A percentile compares a stretch with the other conserved stretches of the same genome.
Evolutionary conservation across 371 early-diverging fungal genomes (phyloP).

Genomic region (Zopfochytrium polystomum): DNA sequence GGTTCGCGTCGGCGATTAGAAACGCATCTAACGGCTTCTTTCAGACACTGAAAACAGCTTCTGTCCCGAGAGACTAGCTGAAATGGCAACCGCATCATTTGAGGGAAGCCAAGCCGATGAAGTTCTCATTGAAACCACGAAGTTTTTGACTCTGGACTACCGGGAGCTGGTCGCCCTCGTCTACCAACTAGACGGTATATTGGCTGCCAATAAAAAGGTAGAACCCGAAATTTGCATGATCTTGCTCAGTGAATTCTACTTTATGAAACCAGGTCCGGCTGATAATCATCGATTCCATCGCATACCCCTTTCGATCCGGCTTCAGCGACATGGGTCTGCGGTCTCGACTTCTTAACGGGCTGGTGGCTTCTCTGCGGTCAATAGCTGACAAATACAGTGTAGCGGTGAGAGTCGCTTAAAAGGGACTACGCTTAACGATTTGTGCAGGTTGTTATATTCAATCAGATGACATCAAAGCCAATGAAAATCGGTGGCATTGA

Average conservation of each 20-base stretch:
- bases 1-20: slow-evolving; percentile 34
- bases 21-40: not conserved
- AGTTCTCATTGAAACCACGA: slow-evolving; percentile 49
- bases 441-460: slow-evolving; percentile 40
- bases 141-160: slow-evolving; percentile 52
- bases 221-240: slow-evolving; percentile 3
- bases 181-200: slow-evolving; percentile 49
- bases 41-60: slow-evolving; percentile 68
- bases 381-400: slow-evolving; percentile 43
- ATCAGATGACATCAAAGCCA: slow-evolving; percentile 51
- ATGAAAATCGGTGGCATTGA: slow-evolving; percentile 15
- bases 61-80: slow-evolving; percentile 37
- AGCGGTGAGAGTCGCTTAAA: slow-evolving; percentile 36
- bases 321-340: slow-evolving; percentile 47
- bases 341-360: slow-evolving; percentile 43
- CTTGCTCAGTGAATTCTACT: not conserved
- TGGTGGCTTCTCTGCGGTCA: slow-evolving; percentile 48
- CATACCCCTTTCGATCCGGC: slow-evolving; percentile 61
- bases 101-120: slow-evolving; percentile 24
- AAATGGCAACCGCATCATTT: slow-evolving; percentile 38
- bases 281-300: slow-evolving; percentile 62
- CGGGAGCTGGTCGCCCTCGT: slow-evolving; percentile 54
- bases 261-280: slow-evolving; percentile 46
- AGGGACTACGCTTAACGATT: not conserved
- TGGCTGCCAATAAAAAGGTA: slow-evolving; percentile 45